These are phyloP conservation scores for Calocera cornea DNA, from an alignment of 768 basidiomycete genomes.

Conservation along the genomic window DNA sequence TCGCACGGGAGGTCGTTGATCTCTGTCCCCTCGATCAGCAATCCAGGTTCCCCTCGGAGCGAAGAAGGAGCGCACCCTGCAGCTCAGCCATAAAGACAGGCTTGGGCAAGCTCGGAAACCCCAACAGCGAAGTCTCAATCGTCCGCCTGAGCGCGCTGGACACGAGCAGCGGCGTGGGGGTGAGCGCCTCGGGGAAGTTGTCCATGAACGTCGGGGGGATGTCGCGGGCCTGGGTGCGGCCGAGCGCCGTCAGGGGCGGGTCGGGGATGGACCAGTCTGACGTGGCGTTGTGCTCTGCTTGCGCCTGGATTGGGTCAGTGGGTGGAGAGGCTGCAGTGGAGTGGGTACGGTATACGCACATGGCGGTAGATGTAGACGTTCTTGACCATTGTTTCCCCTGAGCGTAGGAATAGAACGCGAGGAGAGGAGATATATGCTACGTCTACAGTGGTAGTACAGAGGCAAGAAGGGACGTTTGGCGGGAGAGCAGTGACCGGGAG, in stretches of 20 bases:
- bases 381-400: not conserved
- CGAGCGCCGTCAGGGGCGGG: not conserved
- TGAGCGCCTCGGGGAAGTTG: not conserved
- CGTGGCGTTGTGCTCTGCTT: slow-evolving; percentile 5
- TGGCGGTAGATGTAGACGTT: slow-evolving; percentile 1
- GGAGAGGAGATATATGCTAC: not conserved
- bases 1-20: slow-evolving; percentile 3
- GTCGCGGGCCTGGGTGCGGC: not conserved
- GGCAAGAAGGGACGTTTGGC: too few species aligned
- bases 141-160: not conserved
- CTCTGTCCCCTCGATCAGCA: not conserved
- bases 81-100: not conserved
- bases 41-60: not conserved
- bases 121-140: not conserved
- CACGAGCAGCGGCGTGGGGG: not conserved
- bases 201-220: not conserved
- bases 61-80: not conserved
- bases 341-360: not conserved
- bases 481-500: not conserved
- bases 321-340: not conserved
- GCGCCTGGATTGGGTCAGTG: not conserved
- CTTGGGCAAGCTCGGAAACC: not conserved
- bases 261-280: slow-evolving; percentile 1
- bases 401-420: not conserved
- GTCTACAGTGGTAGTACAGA: not conserved